Percentiles rank a stretch among this genome's conserved stretches.
Conservation (phyloP, 2,329 filamentous ascomycete genomes). For the Chaetomium sp. region DNA sequence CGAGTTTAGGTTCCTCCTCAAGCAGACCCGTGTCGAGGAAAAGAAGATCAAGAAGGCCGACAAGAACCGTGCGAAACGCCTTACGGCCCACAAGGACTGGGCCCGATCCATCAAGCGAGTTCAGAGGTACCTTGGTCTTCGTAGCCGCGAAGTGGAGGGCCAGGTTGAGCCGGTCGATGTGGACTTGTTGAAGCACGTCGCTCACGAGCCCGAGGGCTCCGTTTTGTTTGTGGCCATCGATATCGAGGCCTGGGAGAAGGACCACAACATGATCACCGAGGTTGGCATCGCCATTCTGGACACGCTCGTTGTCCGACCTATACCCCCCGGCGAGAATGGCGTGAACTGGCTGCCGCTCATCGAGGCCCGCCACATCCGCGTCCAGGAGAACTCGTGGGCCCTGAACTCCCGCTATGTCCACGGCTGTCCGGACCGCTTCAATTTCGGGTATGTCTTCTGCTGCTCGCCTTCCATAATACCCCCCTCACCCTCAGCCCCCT, state of each 20-base stretch:
- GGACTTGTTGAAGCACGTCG: conserved; percentile 38
- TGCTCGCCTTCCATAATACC: too few relatives aligned
- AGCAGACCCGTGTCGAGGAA: conserved; percentile 41
- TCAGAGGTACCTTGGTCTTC: conserved; percentile 66
- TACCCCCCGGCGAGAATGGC: conserved; percentile 56
- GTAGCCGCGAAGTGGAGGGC: conserved; percentile 27
- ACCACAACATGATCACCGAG: conserved; percentile 67
- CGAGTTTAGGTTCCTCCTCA: conserved; percentile 49
- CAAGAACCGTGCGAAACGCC: conserved; percentile 40
- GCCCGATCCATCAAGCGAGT: conserved; percentile 53
- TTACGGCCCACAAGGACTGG: conserved; percentile 45
- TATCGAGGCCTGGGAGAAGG: conserved; percentile 70
- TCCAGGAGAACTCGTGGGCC: conserved; percentile 60
- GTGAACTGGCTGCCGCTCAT: conserved; percentile 62
- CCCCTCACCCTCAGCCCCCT: conserved; percentile 1
- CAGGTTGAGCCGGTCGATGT: conserved; percentile 26
- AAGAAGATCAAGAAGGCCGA: conserved; percentile 42
- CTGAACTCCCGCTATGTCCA: conserved; percentile 61
- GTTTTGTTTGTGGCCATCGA: conserved; percentile 74
- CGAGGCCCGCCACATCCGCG: conserved; percentile 66
- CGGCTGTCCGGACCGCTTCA: conserved; percentile 68
- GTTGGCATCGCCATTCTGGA: conserved; percentile 80
- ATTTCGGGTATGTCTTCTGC: conserved; percentile 57
- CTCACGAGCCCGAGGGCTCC: conserved; percentile 43
- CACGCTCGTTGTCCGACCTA: conserved; percentile 46